A percentile compares a stretch with the other conserved stretches of the same genome.
These are phyloP conservation scores for Penicillium taxi DNA, from an alignment of 495 filamentous ascomycete genomes.

Conservation along the genomic window DNA sequence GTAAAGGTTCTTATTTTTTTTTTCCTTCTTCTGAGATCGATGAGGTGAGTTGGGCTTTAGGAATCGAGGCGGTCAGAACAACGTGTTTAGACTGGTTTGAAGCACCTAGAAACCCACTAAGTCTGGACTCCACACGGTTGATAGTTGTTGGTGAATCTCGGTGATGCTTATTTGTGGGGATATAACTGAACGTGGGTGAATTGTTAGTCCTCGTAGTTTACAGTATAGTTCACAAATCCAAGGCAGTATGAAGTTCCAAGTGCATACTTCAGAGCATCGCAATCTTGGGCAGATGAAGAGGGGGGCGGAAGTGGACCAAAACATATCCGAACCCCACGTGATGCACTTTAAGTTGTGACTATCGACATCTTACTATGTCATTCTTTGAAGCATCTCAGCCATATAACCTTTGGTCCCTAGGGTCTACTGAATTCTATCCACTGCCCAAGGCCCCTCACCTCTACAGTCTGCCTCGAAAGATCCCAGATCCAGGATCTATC, in stretches of 20 bases:
- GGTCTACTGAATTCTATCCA: no score
- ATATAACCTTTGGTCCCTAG: no score
- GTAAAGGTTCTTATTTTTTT: conserved; percentile 10
- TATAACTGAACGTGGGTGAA: no score
- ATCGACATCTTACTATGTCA: no score
- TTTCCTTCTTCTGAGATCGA: conserved; percentile 10
- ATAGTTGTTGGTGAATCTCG: no score
- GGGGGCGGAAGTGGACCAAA: conserved; percentile 26
- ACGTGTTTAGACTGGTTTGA: conserved; percentile 14
- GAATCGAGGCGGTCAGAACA: conserved; percentile 24
- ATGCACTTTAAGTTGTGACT: conserved; percentile 24
- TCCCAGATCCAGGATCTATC: no score
- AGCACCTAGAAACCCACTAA: conserved; percentile 20
- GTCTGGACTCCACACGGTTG: conserved; percentile 21
- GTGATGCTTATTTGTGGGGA: conserved; percentile 9
- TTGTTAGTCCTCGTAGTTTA: background rate
- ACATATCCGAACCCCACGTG: conserved; percentile 23
- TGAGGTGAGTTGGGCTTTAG: conserved; percentile 13
- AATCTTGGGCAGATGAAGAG: conserved; percentile 10
- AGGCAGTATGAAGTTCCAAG: background rate
- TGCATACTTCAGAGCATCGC: conserved; percentile 3
- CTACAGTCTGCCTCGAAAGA: no score
- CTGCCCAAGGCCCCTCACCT: no score
- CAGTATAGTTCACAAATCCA: background rate
- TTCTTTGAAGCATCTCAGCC: no score